Base-by-base conservation (phyloP, 257 asterid genomes). In the Solanum chilense region DNA sequence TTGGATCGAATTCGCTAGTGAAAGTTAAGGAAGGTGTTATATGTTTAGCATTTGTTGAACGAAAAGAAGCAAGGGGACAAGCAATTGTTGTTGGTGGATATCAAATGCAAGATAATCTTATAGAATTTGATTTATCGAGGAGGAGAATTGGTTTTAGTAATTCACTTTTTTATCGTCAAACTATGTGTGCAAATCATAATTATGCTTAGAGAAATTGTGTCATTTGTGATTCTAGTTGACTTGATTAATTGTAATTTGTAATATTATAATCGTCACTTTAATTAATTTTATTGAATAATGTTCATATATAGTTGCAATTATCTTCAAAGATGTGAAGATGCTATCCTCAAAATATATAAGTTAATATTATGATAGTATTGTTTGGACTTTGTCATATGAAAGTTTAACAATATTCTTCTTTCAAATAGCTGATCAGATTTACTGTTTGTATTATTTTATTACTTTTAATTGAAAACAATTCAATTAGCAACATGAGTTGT, bases 31-130 rank as follows among this genome's bases (percentile, higher is more conserved):
- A 88, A 1, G 89, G 86, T 42, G 89, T 88, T 9, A 68, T 90
- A 25, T 93, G 96, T 35, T 86, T 93, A 41, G 96, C 92, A 12
- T 92, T 93, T 82, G 68, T 90, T 21, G 93, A 93, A 84, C 91
- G 92, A 6, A 91, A 91, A 25, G 20, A 82, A 29, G 18, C 37
- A 23, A 86, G 88, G 10, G 86, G 88, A 25, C 70, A 88, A 31
- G 31, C 90, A 25, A 87, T 93, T 12, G 93, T 91, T 81, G 86
- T 93, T 12, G 93, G 95, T 13, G 90, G 90, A 13, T 91, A 87
- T 81, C 96, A 91, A 73, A 90, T 93, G 78, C 90, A 80, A 15
- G 85, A 80, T 2, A 80, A 80, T 5, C 7, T 80, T 0, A 37
- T 80, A 4, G 85, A 80, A 47, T 80, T 80, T 80, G 85, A 80